Evolutionary conservation across 345 rosid species (phyloP).

Genomic region (Sonneratia alba): DNA sequence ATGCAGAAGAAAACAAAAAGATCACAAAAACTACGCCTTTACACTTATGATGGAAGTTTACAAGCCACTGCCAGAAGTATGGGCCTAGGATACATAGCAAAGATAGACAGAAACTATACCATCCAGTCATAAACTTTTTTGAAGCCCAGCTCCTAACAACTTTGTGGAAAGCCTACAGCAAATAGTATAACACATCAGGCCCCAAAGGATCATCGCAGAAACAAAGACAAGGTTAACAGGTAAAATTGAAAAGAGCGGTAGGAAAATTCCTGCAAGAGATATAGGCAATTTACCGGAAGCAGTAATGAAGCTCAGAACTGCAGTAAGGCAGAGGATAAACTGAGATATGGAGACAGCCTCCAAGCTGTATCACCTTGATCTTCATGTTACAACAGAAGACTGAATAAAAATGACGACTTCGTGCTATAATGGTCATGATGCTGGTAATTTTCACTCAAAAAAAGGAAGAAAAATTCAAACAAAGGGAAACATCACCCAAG

Average conservation of each 20-base stretch:
- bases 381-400: not conserved
- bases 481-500: not conserved
- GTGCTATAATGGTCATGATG: not conserved
- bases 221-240: not conserved
- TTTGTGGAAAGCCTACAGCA: slow-evolving; percentile 73
- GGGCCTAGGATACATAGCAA: not conserved
- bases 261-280: not conserved
- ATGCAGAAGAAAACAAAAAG: not conserved
- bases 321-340: not conserved
- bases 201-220: not conserved
- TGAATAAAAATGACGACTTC: not conserved
- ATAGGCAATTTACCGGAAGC: not conserved
- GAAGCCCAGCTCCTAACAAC: slow-evolving; percentile 97
- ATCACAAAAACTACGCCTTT: not conserved
- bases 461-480: not conserved
- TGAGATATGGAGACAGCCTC: not conserved
- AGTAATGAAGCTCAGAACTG: not conserved
- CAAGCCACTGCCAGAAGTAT: not conserved
- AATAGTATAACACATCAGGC: not conserved
- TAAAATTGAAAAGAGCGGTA: not conserved
- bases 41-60: not conserved
- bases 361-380: not conserved
- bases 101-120: slow-evolving; percentile 29
- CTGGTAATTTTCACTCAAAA: not conserved
- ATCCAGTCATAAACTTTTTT: slow-evolving; percentile 98